Percentiles rank a stretch among this genome's conserved stretches.
phyloP scores from a whole-genome alignment of 2,329 filamentous ascomycete genomes.

The Colletotrichum limetticola region DNA sequence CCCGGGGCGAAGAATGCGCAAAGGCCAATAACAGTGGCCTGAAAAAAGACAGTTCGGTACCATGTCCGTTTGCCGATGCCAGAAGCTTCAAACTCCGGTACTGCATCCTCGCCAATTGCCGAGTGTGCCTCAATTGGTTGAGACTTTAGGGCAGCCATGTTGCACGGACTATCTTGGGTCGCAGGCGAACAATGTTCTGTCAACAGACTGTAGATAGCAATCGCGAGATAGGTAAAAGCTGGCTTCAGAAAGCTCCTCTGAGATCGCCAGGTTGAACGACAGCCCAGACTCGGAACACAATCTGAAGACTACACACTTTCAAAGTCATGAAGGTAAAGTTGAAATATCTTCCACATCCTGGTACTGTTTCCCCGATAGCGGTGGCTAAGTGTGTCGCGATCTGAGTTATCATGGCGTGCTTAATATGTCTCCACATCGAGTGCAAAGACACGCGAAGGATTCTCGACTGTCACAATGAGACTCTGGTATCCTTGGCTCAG shows the following conservation, averaged over 20 bases:
- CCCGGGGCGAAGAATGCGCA: conserved; percentile 43
- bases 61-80: conserved; percentile 26
- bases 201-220: not conserved
- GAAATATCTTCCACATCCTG: not conserved
- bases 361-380: not conserved
- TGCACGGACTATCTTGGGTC: not conserved
- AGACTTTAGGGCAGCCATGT: not conserved
- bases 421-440: not conserved
- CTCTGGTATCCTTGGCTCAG: too few species aligned
- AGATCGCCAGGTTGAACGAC: not conserved
- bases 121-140: not conserved
- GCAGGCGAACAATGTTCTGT: too few species aligned
- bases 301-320: not conserved
- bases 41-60: conserved; percentile 43
- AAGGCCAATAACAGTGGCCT: conserved; percentile 40
- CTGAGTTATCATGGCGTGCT: conserved; percentile 25
- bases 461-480: not conserved
- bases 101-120: not conserved
- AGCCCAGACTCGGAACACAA: not conserved
- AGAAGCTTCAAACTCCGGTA: not conserved
- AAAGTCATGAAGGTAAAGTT: not conserved
- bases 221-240: not conserved
- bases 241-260: not conserved
- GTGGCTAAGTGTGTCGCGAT: conserved; percentile 13
- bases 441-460: not conserved